Base-by-base conservation (phyloP, 1,284 basidiomycete genomes). In the Butyriboletus regius region DNA sequence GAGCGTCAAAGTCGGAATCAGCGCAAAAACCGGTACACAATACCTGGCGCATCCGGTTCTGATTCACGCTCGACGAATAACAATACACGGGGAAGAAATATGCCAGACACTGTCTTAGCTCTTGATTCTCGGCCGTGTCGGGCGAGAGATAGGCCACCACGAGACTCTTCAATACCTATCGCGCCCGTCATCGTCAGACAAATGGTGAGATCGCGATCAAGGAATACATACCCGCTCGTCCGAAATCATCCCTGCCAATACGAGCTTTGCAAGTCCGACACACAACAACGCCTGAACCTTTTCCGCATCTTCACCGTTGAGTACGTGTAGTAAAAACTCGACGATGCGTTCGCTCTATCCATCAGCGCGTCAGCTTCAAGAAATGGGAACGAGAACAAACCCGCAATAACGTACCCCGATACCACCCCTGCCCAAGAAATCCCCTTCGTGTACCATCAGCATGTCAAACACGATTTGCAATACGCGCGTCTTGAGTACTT, bases 71-170 rank as follows among this genome's bases (percentile, higher is more conserved):
- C 1, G 88, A 86, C 1, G 91, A 91, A 67, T 89, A 94, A 67
- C 90, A 91, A 66, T 91, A 98, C 0, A 93, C 85, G 0, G 93
- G 92, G 70, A 98, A 85, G 75, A 98, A 98, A 70, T 98, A 98
- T 17, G 91, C 86, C 24, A 98, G 73, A 65, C 93, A 97, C 69
- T 98, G 95, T 48, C 92, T 76, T 28, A 98, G 73, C 54, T 91
- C 81, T 60, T 89, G 86, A 63, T 97, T 98, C 35, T 84, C 79
- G 13, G 74, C 76, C 0, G 92, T 96, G 52, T 90, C 84, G 2
- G 91, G 90, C 0, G 88, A 90, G 57, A 98, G 82, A 70, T 95
- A 98, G 20, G 86, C 78, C 28, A 92, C 70, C 1, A 93, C 79
- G 2, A 97, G 77, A 49, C 81, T 83, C 57, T 82, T 79, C 22